Evolutionary conservation across 2,329 filamentous ascomycete genomes (phyloP).

Genomic region (Lachnellula subtilissima): DNA sequence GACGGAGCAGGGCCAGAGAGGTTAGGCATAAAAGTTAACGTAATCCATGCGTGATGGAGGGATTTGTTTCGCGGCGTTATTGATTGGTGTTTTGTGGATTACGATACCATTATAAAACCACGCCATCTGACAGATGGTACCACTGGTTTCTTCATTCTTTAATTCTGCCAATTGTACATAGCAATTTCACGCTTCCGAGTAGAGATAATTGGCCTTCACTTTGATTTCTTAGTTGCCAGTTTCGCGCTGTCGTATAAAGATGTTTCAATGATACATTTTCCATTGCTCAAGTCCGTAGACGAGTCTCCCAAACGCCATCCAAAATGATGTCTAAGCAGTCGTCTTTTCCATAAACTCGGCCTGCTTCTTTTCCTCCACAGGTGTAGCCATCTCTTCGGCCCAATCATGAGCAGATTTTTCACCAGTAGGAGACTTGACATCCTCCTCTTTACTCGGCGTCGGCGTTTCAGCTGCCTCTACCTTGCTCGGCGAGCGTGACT

Average conservation of each 20-base stretch:
- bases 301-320: slow-evolving; percentile 7
- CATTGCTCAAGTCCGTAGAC: slow-evolving; percentile 21
- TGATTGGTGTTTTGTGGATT: not conserved
- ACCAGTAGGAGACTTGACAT: not conserved
- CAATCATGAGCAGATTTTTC: slow-evolving; percentile 21
- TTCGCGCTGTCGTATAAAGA: no score
- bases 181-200: not conserved
- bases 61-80: no score
- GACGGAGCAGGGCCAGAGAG: slow-evolving; percentile 5
- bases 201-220: no score
- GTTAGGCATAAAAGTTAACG: no score
- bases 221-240: no score
- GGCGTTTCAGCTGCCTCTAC: slow-evolving; percentile 15
- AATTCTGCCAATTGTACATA: slow-evolving; percentile 1
- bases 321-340: not conserved
- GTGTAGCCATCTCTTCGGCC: slow-evolving; percentile 30
- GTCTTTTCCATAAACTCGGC: not conserved
- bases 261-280: not conserved
- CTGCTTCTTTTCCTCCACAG: slow-evolving; percentile 21
- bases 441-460: slow-evolving; percentile 2
- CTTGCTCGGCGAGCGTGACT: slow-evolving; percentile 6
- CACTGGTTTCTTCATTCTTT: slow-evolving; percentile 13
- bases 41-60: no score
- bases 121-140: slow-evolving; percentile 17
- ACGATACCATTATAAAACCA: slow-evolving; percentile 10